Base-by-base conservation (phyloP, 129 eudicot species). In the Pittosporum tobira region DNA sequence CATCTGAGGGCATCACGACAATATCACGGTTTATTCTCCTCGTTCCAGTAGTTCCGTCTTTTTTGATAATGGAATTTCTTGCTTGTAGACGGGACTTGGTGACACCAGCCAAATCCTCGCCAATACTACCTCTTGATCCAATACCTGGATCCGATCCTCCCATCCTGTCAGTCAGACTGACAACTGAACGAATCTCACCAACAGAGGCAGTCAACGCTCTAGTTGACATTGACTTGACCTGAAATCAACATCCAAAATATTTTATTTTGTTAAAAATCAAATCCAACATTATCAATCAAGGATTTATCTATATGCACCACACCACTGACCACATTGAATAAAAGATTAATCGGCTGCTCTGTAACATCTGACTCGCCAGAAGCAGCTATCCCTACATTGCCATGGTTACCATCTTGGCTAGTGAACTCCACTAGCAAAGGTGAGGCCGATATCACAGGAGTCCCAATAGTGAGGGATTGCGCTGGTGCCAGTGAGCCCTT, bases 111-210 rank as follows among this genome's bases (percentile, higher is more conserved):
- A 90, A 74, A 72, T 90, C 98, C 79, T 90, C 98, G 63, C 98
- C 95, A 63, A 86, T 94, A 50, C 95, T 89, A 71, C 95, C 94
- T 61, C 98, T 73, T 12, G 98, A 90, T 12, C 98, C 98, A 55
- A 83, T 90, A 24, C 98, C 98, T 14, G 98, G 98, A 64, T 95
- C 95, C 25, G 98, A 90, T 70, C 95, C 98, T 50, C 95, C 98
- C 43, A 90, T 83, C 46, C 95, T 79, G 67, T 90, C 98, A 54
- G 80, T 77, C 98, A 90, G 86, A 64, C 87, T 86, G 48, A 86
- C 90, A 31, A 90, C 95, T 54, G 98, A 90, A 57, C 94, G 78
- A 38, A 90, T 83, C 58, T 90, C 98, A 66, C 81, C 28, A 61
- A 90, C 95, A 12, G 95, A 76, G 23, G 89, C 81, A 71, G 72